Evolutionary conservation across 2,329 filamentous ascomycete species (phyloP).

Genomic region (Akanthomyces dipterigenus): DNA sequence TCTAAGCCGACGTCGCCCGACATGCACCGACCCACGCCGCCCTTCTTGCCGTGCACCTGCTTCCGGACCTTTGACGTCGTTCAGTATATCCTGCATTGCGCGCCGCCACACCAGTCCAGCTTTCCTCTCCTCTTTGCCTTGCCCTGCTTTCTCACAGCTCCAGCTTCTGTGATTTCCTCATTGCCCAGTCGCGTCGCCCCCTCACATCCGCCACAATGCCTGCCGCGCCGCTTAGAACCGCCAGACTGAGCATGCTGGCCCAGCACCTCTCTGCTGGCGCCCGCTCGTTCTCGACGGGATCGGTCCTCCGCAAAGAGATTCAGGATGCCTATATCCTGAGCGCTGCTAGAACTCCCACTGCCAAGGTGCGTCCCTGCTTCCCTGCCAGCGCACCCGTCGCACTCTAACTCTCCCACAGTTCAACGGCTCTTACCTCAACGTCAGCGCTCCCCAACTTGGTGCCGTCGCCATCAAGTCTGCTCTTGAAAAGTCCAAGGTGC

Average conservation of each 20-base stretch:
- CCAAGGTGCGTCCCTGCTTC: conserved; percentile 54
- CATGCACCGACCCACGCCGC: conserved; percentile 8
- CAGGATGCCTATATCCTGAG: conserved; percentile 92
- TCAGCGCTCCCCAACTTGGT: conserved; percentile 82
- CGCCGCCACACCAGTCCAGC: conserved; percentile 1
- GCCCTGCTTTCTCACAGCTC: not conserved
- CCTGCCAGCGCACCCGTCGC: no score
- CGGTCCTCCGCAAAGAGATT: conserved; percentile 55
- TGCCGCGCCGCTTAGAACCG: conserved; percentile 27
- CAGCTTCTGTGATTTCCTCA: conserved; percentile 3
- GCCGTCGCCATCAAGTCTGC: conserved; percentile 89
- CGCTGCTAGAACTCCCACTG: conserved; percentile 81
- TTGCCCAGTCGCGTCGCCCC: not conserved
- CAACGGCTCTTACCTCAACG: conserved; percentile 81
- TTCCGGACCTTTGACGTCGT: not conserved
- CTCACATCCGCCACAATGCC: conserved; percentile 23
- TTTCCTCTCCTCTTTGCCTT: conserved; percentile 9
- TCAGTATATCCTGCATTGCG: conserved; percentile 5
- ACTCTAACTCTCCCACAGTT: conserved; percentile 50
- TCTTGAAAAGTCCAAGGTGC: conserved; percentile 76
- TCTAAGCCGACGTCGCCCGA: conserved; percentile 35
- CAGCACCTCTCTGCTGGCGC: conserved; percentile 31
- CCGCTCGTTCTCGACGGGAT: conserved; percentile 41
- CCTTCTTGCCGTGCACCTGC: conserved; percentile 6
- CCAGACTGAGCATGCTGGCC: conserved; percentile 29